Evolutionary conservation across 2,329 filamentous ascomycete species (phyloP).

Genomic region (Clonostachys chloroleuca): DNA sequence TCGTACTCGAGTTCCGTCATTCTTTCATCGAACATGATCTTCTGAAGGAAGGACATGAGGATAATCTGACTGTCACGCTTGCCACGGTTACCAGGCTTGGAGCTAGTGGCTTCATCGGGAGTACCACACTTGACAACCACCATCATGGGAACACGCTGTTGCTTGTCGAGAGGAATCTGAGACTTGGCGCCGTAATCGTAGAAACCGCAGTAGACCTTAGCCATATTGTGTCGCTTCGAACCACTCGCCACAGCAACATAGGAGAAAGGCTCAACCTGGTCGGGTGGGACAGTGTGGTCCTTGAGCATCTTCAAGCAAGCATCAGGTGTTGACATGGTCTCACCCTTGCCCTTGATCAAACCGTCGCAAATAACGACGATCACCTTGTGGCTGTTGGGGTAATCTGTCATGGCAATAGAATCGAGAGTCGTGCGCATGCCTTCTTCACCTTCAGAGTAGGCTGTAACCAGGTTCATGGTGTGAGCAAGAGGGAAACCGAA

Average conservation of each 20-base stretch:
- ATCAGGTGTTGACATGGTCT: slow-evolving; percentile 82
- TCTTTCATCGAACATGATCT: slow-evolving; percentile 99
- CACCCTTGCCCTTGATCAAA: slow-evolving; percentile 93
- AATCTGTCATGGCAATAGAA: slow-evolving; percentile 95
- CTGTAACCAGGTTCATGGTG: slow-evolving; percentile 89
- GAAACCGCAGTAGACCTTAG: slow-evolving; percentile 96
- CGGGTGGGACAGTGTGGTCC: slow-evolving; percentile 73
- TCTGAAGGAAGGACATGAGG: slow-evolving; percentile 98
- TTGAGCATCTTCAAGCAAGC: slow-evolving; percentile 92
- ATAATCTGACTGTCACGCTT: slow-evolving; percentile 99
- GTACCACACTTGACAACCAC: slow-evolving; percentile 94
- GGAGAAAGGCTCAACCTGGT: slow-evolving; percentile 85
- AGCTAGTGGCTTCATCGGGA: slow-evolving; percentile 72
- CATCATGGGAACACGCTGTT: slow-evolving; percentile 98
- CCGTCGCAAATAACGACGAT: slow-evolving; percentile 96
- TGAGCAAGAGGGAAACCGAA: slow-evolving; percentile 95
- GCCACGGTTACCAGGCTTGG: slow-evolving; percentile 94
- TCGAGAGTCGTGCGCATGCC: slow-evolving; percentile 92
- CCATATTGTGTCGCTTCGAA: slow-evolving; percentile 98
- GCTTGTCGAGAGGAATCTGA: slow-evolving; percentile 75
- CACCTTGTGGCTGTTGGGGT: slow-evolving; percentile 97
- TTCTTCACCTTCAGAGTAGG: slow-evolving; percentile 92
- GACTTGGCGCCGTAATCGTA: slow-evolving; percentile 91
- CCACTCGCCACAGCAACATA: slow-evolving; percentile 96
- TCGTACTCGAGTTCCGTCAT: slow-evolving; percentile 99